phyloP scores from a whole-genome alignment of 1,139 yeast species.

The Hyphopichia buzzinii region DNA sequence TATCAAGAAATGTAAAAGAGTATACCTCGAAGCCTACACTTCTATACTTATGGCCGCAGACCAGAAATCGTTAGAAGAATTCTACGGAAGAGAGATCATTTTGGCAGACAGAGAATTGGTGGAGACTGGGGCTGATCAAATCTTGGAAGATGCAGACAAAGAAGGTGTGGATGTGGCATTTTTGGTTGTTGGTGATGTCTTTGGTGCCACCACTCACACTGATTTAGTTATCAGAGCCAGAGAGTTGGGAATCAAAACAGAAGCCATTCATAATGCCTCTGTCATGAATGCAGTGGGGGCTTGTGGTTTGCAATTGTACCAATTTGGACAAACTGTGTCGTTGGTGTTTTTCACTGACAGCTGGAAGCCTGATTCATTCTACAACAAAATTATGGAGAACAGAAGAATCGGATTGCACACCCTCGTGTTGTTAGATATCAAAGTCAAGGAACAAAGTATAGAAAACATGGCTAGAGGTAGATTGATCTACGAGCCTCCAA shows the following conservation, averaged over 20 bases:
- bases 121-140: conserved; percentile 82
- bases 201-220: conserved; percentile 97
- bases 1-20: conserved; percentile 78
- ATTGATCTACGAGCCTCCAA: conserved; percentile 90
- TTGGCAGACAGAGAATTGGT: conserved; percentile 94
- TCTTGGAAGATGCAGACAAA: conserved; percentile 78
- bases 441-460: conserved; percentile 93
- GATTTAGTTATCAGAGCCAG: conserved; percentile 90
- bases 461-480: conserved; percentile 95
- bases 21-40: conserved; percentile 92
- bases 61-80: conserved; percentile 62
- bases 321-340: conserved; percentile 95
- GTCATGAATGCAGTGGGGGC: conserved; percentile 99
- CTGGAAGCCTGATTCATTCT: conserved; percentile 97
- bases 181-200: conserved; percentile 95
- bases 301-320: conserved; percentile 91
- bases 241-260: conserved; percentile 73
- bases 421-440: conserved; percentile 80
- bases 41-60: conserved; percentile 93
- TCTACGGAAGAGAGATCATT: conserved; percentile 81
- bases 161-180: conserved; percentile 83
- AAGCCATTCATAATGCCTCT: conserved; percentile 90
- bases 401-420: conserved; percentile 90
- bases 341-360: conserved; percentile 90
- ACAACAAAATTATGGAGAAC: conserved; percentile 84